Evolutionary conservation across 768 basidiomycete genomes (phyloP).

Genomic region (Zangia roseola): DNA sequence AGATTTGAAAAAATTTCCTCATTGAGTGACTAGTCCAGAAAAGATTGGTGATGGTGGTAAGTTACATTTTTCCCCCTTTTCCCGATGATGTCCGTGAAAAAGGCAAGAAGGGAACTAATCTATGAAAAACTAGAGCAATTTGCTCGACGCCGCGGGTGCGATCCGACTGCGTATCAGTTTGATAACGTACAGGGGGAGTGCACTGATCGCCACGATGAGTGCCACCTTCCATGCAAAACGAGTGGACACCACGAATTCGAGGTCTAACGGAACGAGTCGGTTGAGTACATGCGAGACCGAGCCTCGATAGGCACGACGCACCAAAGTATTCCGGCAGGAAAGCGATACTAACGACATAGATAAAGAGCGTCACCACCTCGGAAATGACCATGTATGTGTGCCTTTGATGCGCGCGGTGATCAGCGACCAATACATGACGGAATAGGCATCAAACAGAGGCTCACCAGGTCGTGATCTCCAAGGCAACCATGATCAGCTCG

Average conservation of each 20-base stretch:
- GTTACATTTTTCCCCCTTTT: no score
- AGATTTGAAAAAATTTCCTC: constrained; percentile 29
- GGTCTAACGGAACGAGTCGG: constrained; percentile 50
- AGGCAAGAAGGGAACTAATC: background rate
- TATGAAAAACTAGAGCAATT: constrained; percentile 56
- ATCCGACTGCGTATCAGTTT: constrained; percentile 84
- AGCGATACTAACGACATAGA: constrained; percentile 89
- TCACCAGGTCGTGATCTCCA: constrained; percentile 97
- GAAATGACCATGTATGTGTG: constrained; percentile 94
- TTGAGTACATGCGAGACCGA: background rate
- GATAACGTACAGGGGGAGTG: constrained; percentile 87
- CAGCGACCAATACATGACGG: background rate
- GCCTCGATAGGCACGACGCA: constrained; percentile 36
- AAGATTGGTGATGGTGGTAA: background rate
- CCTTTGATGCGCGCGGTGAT: constrained; percentile 41
- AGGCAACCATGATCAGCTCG: constrained; percentile 97
- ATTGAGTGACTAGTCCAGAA: background rate
- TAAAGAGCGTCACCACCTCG: constrained; percentile 81
- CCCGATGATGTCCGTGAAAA: no score
- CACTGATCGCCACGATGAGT: constrained; percentile 92
- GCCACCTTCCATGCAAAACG: constrained; percentile 94
- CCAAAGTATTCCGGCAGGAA: constrained; percentile 98
- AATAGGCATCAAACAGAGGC: background rate
- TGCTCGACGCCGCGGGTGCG: constrained; percentile 92
- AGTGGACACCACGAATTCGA: constrained; percentile 85